Conservation (phyloP, 2,329 filamentous ascomycete species). For the Tolypocladium endophyticum region DNA sequence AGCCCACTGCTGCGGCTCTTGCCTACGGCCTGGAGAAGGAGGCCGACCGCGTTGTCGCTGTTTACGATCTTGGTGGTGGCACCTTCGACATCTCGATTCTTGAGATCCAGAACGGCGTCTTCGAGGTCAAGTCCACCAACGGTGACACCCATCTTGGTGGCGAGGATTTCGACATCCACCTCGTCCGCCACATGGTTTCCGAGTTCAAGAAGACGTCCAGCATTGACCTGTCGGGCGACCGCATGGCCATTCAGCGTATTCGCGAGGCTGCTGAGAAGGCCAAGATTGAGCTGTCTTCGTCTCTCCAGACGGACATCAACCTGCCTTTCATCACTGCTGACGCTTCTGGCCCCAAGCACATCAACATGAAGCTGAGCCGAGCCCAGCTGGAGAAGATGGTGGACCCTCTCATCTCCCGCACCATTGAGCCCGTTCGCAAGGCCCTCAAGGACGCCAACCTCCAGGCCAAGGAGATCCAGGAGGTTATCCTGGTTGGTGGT, state of each 20-base stretch:
- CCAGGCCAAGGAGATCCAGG: slow-evolving; percentile 86
- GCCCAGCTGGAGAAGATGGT: slow-evolving; percentile 89
- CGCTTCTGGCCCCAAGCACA: slow-evolving; percentile 92
- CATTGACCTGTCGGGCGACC: slow-evolving; percentile 81
- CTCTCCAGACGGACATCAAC: slow-evolving; percentile 94
- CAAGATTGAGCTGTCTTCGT: slow-evolving; percentile 96
- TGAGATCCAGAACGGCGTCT: slow-evolving; percentile 95
- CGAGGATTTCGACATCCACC: slow-evolving; percentile 93
- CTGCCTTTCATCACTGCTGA: slow-evolving; percentile 98
- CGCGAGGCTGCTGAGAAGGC: slow-evolving; percentile 98
- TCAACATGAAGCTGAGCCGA: slow-evolving; percentile 89
- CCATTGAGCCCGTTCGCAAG: slow-evolving; percentile 89
- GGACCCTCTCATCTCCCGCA: slow-evolving; percentile 76
- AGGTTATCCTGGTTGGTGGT: slow-evolving; percentile 95
- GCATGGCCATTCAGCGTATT: slow-evolving; percentile 98
- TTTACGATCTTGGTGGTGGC: slow-evolving; percentile 97
- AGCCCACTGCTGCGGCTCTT: slow-evolving; percentile 90
- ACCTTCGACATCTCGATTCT: slow-evolving; percentile 98
- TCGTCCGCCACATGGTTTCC: slow-evolving; percentile 86
- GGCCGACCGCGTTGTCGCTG: slow-evolving; percentile 77
- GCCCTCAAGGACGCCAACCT: slow-evolving; percentile 92
- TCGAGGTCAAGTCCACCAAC: slow-evolving; percentile 98
- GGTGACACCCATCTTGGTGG: slow-evolving; percentile 97
- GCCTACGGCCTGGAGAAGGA: slow-evolving; percentile 97
- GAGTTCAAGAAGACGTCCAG: slow-evolving; percentile 95